A percentile compares a stretch with the other conserved stretches of the same genome.
These are phyloP conservation scores for Berkeleyomyces rouxiae DNA, from an alignment of 2,329 filamentous ascomycete species.

Conservation along the genomic window DNA sequence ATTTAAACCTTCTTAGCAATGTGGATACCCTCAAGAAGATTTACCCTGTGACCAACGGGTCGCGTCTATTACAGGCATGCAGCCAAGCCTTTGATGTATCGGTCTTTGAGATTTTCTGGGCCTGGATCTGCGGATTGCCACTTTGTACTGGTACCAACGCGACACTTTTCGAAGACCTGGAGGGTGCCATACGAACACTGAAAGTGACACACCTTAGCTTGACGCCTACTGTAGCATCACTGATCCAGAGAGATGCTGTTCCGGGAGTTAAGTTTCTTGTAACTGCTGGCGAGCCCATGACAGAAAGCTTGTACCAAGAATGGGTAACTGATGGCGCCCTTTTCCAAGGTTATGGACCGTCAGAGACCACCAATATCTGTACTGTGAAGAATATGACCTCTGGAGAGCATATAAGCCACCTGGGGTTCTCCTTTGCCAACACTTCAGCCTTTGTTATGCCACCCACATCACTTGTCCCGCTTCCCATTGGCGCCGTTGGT, in stretches of 20 bases:
- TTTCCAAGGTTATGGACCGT: slow-evolving; percentile 71
- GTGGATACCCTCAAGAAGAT: slow-evolving; percentile 46
- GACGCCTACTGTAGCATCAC: slow-evolving; percentile 67
- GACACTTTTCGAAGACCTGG: slow-evolving; percentile 55
- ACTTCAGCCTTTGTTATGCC: slow-evolving; percentile 55
- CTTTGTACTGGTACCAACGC: slow-evolving; percentile 63
- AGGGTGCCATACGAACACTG: slow-evolving; percentile 45
- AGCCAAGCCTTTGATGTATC: slow-evolving; percentile 79
- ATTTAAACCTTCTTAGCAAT: slow-evolving; percentile 61
- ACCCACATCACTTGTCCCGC: slow-evolving; percentile 28
- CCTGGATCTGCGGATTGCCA: slow-evolving; percentile 63
- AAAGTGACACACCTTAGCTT: slow-evolving; percentile 65
- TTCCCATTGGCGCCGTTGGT: slow-evolving; percentile 58
- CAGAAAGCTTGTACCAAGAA: slow-evolving; percentile 46
- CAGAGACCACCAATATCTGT: slow-evolving; percentile 79
- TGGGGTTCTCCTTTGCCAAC: slow-evolving; percentile 59
- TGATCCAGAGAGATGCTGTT: slow-evolving; percentile 52
- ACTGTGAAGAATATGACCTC: slow-evolving; percentile 48
- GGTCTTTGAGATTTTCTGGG: slow-evolving; percentile 79
- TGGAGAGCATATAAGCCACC: slow-evolving; percentile 49
- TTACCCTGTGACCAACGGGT: slow-evolving; percentile 39
- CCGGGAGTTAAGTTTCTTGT: slow-evolving; percentile 60
- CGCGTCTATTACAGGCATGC: slow-evolving; percentile 63
- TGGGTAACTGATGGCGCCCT: slow-evolving; percentile 47
- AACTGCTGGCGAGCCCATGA: slow-evolving; percentile 68